Evolutionary conservation across 176 grass and related monocot genomes (phyloP), one percentile per base, ranked within the genome.

Genomic region (Guadua angustifolia): DNA sequence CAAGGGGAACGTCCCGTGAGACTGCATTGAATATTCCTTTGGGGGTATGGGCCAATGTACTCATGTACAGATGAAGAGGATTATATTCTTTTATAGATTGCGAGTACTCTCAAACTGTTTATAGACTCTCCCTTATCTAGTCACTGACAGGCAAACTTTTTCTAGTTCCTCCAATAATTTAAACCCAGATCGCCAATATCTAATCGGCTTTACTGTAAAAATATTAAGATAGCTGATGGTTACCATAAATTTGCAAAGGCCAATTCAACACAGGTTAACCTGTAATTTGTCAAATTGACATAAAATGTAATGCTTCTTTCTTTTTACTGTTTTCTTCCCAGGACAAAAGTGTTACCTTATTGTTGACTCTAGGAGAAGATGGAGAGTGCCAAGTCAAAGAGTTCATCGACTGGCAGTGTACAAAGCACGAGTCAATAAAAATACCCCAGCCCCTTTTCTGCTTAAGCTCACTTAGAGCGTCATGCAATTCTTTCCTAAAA

Each of bases 391-490:
- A 95, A 19, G 88, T 91, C 7, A 91, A 40, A 3, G 79, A 91
- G 53, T 74, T 89, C 58, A 89, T 18, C 0, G 93, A 84, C 67
- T 95, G 93, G 14, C 93, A 95, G 68, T 95, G 93, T 74, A 91
- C 62, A 84, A 93, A 95, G 66, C 93, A 95, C 2, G 90, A 95
- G 87, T 93, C 36, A 17, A 95, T 69, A 57, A 93, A 95, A 58
- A 95, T 73, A 18, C 93, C 90, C 93, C 93, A 93, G 50, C 77
- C 86, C 40, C 60, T 89, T 89, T 89, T 91, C 64, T 79, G 68
- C 79, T 76, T 85, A 18, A 88, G 65, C 12, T 90, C 83, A 3
- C 75, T 85, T 61, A 93, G 58, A 15, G 83, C 56, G 5, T 85
- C 65, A 50, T 88, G 82, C 11, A 93, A 44, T 16, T 85, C 71